Evolutionary conservation across 106 monocot species (phyloP), one percentile per base, ranked within the genome.

Genomic region (Apostasia shenzhenica): DNA sequence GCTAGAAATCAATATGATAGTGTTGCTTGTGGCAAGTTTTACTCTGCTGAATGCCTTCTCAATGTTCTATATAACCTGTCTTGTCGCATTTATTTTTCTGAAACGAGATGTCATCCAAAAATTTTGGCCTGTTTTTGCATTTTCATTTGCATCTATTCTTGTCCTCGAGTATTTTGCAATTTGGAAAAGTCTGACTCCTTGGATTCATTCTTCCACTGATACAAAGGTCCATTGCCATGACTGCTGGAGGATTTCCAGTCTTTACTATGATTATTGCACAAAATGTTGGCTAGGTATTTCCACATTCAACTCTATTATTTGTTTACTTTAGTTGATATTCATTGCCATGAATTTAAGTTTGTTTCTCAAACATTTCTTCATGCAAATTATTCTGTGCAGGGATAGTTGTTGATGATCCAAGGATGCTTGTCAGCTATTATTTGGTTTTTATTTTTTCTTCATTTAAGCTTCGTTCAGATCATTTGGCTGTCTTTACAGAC

Each of bases 281-380:
- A 92, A 92, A 73, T 97, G 95, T 57, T 97, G 95, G 95, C 78
- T 97, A 43, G 95, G 95, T 95, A 95, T 9, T 46, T 40, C 48
- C 40, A 52, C 72, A 47, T 65, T 50, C 70, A 55, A n/a, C 60
- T 52, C 42, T 4, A 12, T 59, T n/a, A 62, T 5, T 59, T 48
- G 41, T 14, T 52, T 1, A 47, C 37, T 59, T 41, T 59, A 26
- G 26, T 59, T 57, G 5, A 59, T 41, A 40, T 8, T 37, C 1
- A 8, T 59, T 41, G 9, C 8, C 40, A 40, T 41, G 5, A 39
- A n/a, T 59, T 8, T 59, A 39, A 39, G 5, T 1, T 6, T 41
- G 8, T 59, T 59, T 41, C 8, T 13, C 37, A 41, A 40, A 59
- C 37, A 59, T 59, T 59, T 8, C 5, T 41, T 8, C 37, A 14